Conservation (phyloP, 164 flowering plant genomes). For the Aristolochia californica region DNA sequence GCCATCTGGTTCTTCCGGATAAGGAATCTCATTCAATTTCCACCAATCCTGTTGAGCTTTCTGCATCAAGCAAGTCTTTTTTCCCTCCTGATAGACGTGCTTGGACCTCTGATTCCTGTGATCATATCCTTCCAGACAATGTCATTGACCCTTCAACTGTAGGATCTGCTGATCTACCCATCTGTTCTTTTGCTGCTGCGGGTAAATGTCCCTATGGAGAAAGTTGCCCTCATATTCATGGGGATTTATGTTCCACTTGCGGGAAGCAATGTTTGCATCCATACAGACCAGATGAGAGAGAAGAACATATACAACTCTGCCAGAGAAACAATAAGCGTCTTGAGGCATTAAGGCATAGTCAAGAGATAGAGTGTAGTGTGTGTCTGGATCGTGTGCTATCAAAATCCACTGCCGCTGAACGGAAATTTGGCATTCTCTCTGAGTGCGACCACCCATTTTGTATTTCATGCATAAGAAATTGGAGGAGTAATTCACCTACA, state of each 20-base stretch:
- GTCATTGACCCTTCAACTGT: slow-evolving; percentile 14
- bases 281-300: slow-evolving; percentile 67
- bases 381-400: slow-evolving; percentile 88
- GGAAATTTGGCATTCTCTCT: slow-evolving; percentile 88
- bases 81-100: slow-evolving; percentile 21
- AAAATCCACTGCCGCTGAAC: slow-evolving; percentile 71
- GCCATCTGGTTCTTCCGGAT: slow-evolving; percentile 11
- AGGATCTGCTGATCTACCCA: slow-evolving; percentile 36
- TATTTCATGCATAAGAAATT: slow-evolving; percentile 83
- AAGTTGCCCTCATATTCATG: slow-evolving; percentile 79
- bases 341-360: slow-evolving; percentile 70
- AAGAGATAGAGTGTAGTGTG: slow-evolving; percentile 93
- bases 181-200: slow-evolving; percentile 91
- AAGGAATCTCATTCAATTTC: slow-evolving; percentile 8
- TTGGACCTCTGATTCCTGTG: slow-evolving; percentile 30
- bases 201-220: slow-evolving; percentile 89
- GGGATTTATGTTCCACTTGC: slow-evolving; percentile 70
- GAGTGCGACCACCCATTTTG: slow-evolving; percentile 99
- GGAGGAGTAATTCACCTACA: slow-evolving; percentile 80
- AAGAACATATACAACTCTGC: slow-evolving; percentile 61
- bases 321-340: slow-evolving; percentile 62
- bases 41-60: slow-evolving; percentile 18
- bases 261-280: slow-evolving; percentile 87
- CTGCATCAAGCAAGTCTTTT: slow-evolving; percentile 25
- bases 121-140: slow-evolving; percentile 15